These are phyloP conservation scores for Paratinospora sagittata DNA, from an alignment of 164 flowering plant genomes.

Conservation along the genomic window DNA sequence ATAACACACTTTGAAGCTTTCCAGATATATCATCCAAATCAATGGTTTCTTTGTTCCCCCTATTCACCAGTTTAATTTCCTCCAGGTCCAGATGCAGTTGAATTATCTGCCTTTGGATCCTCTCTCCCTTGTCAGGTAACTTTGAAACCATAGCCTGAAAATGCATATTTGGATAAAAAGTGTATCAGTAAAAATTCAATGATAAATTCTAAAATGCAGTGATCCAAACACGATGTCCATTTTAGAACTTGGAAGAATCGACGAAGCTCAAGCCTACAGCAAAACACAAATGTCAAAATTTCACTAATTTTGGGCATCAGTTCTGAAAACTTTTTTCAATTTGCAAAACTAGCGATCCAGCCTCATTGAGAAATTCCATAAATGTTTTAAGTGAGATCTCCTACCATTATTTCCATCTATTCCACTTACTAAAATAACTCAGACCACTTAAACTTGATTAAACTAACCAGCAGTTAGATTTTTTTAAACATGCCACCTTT, in stretches of 20 bases:
- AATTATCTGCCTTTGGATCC: conserved; percentile 48
- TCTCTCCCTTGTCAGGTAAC: conserved; percentile 72
- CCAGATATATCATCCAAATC: conserved; percentile 52
- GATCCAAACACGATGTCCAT: neutral
- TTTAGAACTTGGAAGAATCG: neutral
- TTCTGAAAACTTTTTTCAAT: neutral
- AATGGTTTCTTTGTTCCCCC: conserved; percentile 32
- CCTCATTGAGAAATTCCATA: no score
- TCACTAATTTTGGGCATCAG: no score
- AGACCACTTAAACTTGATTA: neutral
- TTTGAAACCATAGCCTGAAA: conserved; percentile 51
- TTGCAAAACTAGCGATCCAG: neutral
- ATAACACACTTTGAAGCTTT: conserved; percentile 25
- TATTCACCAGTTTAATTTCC: conserved; percentile 27
- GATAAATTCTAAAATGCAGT: neutral
- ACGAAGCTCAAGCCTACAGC: neutral
- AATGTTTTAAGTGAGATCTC: no score
- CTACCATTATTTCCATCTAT: neutral
- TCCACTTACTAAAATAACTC: neutral
- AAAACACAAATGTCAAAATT: neutral
- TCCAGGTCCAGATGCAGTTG: conserved; percentile 51
- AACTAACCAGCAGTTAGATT: neutral
- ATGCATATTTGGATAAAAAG: conserved; percentile 1
- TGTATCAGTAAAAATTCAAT: neutral
- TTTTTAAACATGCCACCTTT: neutral